phyloP scores from a whole-genome alignment of 1,284 basidiomycete genomes.

The Apiotrichum gamsii region DNA sequence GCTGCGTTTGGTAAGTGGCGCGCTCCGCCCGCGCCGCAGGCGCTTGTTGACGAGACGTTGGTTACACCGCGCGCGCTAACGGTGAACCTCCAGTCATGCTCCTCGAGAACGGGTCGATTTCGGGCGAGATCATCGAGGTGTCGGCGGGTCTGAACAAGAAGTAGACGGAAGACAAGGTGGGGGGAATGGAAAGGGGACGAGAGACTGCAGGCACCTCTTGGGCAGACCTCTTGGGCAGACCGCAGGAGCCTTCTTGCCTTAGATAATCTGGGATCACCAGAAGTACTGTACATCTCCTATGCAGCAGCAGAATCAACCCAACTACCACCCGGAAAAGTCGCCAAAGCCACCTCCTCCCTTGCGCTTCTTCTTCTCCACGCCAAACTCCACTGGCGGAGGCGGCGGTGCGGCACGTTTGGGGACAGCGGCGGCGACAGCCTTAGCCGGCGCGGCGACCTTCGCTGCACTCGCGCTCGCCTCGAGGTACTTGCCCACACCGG shows the following conservation, averaged over 20 bases:
- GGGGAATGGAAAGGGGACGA: too few relatives aligned
- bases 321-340: constrained; percentile 46
- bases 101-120: constrained; percentile 6
- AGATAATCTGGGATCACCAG: too few relatives aligned
- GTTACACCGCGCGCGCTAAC: background rate
- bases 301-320: too few relatives aligned
- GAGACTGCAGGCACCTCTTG: too few relatives aligned
- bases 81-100: constrained; percentile 2
- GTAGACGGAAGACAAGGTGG: too few relatives aligned
- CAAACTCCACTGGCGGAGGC: constrained; percentile 37
- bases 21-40: too few relatives aligned
- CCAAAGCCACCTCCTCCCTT: constrained; percentile 48
- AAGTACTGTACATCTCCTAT: too few relatives aligned
- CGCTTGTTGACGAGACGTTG: too few relatives aligned
- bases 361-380: constrained; percentile 46
- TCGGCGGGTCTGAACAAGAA: too few relatives aligned
- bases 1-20: constrained; percentile 13
- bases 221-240: too few relatives aligned
- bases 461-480: constrained; percentile 1
- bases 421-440: too few relatives aligned
- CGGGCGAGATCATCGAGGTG: constrained; percentile 8
- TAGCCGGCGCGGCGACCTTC: background rate
- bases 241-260: too few relatives aligned
- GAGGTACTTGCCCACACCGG: constrained; percentile 49
- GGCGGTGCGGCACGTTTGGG: background rate